Percentiles rank a stretch among this genome's conserved stretches.
These are phyloP conservation scores for Candida endomychidarum DNA, from an alignment of 805 yeast species.

Conservation along the genomic window DNA sequence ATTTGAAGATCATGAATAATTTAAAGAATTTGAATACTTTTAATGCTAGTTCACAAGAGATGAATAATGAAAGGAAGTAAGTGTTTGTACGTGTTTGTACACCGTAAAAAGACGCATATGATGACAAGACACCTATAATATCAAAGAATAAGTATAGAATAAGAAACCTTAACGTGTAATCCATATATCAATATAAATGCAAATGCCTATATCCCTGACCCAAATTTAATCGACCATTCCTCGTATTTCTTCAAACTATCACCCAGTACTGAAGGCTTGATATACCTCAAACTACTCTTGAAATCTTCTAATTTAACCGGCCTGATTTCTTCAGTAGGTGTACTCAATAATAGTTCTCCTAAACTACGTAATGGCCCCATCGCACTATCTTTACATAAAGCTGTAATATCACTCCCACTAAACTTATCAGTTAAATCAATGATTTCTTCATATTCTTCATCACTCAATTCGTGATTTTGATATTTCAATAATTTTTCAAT, in stretches of 20 bases:
- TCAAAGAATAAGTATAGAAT: no score
- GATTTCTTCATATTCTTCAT: conserved; percentile 59
- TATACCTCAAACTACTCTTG: conserved; percentile 67
- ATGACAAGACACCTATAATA: no score
- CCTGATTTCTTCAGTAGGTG: conserved; percentile 73
- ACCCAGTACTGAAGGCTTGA: conserved; percentile 83
- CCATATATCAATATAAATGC: neutral
- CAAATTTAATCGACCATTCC: conserved; percentile 84
- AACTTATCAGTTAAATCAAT: conserved; percentile 69
- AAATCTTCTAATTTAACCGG: conserved; percentile 76
- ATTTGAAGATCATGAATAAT: conserved; percentile 26
- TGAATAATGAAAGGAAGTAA: no score
- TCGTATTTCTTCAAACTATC: conserved; percentile 81
- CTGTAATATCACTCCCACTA: conserved; percentile 93
- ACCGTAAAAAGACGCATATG: no score
- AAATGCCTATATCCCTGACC: conserved; percentile 47
- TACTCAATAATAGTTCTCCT: conserved; percentile 75
- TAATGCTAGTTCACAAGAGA: conserved; percentile 9
- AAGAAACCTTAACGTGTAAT: no score
- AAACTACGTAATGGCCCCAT: conserved; percentile 93
- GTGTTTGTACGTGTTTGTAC: no score
- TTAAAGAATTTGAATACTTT: conserved; percentile 19
- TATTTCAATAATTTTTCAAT: conserved; percentile 62
- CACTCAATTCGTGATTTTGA: conserved; percentile 70
- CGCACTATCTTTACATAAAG: conserved; percentile 94